phyloP scores from a whole-genome alignment of 345 rosid species.

The Melaleuca alternifolia region DNA sequence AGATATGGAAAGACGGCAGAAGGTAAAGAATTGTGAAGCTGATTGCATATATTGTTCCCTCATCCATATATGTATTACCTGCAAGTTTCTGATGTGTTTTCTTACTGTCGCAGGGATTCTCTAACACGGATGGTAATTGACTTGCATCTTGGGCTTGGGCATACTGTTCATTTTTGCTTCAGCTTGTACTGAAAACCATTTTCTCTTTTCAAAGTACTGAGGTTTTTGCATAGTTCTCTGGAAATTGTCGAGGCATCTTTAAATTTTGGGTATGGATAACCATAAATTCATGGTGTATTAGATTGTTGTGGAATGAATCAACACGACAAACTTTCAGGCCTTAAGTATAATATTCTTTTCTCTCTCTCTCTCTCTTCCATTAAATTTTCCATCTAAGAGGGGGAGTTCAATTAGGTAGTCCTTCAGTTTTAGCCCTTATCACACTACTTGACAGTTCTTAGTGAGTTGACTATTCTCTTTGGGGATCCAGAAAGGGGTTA shows the following conservation, averaged over 20 bases:
- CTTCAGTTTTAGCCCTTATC: neutral
- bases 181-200: neutral
- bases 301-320: neutral
- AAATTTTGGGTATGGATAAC: neutral
- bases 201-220: neutral
- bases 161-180: constrained; percentile 1
- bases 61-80: constrained; percentile 2
- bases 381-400: neutral
- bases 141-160: neutral
- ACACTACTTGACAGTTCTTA: neutral
- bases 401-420: neutral
- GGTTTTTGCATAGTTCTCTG: neutral
- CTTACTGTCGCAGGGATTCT: constrained; percentile 67
- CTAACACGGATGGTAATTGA: constrained; percentile 75
- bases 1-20: constrained; percentile 95
- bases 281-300: neutral
- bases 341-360: neutral
- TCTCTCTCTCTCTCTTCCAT: neutral
- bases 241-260: neutral
- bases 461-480: neutral
- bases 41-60: neutral
- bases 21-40: constrained; percentile 33
- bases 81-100: neutral
- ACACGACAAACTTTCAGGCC: neutral
- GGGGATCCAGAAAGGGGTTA: neutral